These are phyloP conservation scores for Cladosporium sp. DNA, from an alignment of 2,329 filamentous ascomycete genomes.

Conservation along the genomic window DNA sequence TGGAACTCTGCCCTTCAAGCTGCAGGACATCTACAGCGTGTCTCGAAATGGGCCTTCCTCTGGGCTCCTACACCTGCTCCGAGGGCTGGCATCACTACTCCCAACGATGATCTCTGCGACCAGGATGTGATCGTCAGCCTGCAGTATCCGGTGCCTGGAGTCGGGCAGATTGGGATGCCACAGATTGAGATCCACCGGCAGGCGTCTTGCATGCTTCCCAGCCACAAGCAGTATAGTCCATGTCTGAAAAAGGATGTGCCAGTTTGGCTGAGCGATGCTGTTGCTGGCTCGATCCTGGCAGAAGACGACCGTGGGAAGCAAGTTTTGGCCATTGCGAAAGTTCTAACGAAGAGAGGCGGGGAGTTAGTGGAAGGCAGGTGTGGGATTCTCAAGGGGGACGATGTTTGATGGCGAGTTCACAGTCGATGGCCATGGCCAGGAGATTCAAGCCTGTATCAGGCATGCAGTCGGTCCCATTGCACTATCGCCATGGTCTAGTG, in stretches of 20 bases:
- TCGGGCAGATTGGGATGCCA: neutral
- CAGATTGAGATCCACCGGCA: neutral
- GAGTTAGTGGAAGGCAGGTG: constrained; percentile 10
- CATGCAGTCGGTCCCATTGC: too few relatives aligned
- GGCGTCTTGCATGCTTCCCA: neutral
- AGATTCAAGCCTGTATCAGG: too few relatives aligned
- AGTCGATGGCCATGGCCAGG: too few relatives aligned
- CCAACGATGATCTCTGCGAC: neutral
- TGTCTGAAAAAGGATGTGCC: neutral
- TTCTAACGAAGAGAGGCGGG: constrained; percentile 1
- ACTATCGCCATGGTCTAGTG: too few relatives aligned
- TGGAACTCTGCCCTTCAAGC: constrained; percentile 16
- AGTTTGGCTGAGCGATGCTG: neutral
- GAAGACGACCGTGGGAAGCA: neutral
- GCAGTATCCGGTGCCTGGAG: neutral
- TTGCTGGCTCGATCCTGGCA: neutral
- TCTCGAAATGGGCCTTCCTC: constrained; percentile 14
- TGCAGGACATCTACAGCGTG: neutral
- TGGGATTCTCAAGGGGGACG: neutral
- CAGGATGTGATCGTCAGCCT: neutral
- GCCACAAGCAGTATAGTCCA: neutral
- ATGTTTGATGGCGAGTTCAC: too few relatives aligned
- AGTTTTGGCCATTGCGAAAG: constrained; percentile 12
- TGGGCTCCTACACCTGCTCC: neutral
- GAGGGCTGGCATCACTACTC: neutral